phyloP scores from a whole-genome alignment of 1,284 basidiomycete species.

The Melampsora abietis-canadensis region DNA sequence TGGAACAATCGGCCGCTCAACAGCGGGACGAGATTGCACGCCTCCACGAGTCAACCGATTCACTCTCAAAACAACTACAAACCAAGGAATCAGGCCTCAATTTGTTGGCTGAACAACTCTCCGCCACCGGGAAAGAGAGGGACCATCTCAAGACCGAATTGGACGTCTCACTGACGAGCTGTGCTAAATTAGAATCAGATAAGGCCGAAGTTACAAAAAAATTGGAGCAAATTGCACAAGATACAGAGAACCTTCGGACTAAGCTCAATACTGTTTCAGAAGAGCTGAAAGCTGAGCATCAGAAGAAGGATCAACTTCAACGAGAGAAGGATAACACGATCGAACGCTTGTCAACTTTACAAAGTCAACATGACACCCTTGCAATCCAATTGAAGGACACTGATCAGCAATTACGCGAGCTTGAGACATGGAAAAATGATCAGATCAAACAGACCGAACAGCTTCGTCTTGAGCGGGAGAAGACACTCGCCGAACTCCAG shows the following conservation, averaged over 20 bases:
- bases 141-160: constrained; percentile 21
- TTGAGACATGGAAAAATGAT: constrained; percentile 7
- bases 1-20: not conserved
- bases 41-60: constrained; percentile 4
- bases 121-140: not conserved
- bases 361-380: not conserved
- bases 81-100: constrained; percentile 11
- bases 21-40: not conserved
- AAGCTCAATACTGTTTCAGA: constrained; percentile 25
- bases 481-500: constrained; percentile 8
- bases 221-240: not conserved
- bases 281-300: constrained; percentile 8
- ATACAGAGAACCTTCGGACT: constrained; percentile 5
- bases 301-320: not conserved
- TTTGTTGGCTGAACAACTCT: constrained; percentile 15
- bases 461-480: constrained; percentile 8
- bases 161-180: not conserved
- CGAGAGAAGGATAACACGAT: not conserved
- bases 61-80: constrained; percentile 24
- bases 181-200: constrained; percentile 10
- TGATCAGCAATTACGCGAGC: not conserved
- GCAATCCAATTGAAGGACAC: not conserved
- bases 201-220: constrained; percentile 10
- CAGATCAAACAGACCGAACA: not conserved
- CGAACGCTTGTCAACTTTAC: not conserved